Base-by-base conservation (phyloP, 306 rosid genomes). In the Casuarina cunninghamiana region DNA sequence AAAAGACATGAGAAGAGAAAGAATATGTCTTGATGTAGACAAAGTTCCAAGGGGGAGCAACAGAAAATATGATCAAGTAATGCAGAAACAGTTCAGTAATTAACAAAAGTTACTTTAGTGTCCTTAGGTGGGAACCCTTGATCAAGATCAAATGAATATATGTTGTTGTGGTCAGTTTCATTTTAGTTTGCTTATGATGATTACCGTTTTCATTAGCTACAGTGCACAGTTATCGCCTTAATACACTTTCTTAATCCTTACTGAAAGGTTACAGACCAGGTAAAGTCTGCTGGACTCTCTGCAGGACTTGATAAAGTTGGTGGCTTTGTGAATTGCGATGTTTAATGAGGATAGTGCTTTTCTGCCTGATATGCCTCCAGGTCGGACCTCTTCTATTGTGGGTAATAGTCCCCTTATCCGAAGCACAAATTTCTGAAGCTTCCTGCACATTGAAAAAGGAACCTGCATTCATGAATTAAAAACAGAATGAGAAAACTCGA, bases 281-380 rank as follows among this genome's bases (percentile, higher is more conserved):
- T 94, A 90, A 82, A 94, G 93, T 88, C 84, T 88, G 82, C 97
- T 94, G 44, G 90, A 89, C 19, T 92, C 91, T 26, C 86, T 54
- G 75, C 97, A 94, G 74, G 80, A 13, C 71, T 83, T 89, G 74
- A 90, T 88, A 43, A 90, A 78, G 26, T 77, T 78, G 74, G 81
- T 87, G 82, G 93, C 93, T 77, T 83, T 90, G n/a, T 87, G 84
- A 60, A 89, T 75, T 62, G 89, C 87, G 4, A 2, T 10, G 66
- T 10, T 92, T 42, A 94, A 85, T 76, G 57, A 63, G 81, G 90
- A 84, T 10, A 94, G 84, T 32, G 96, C 86, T 78, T 83, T 82
- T 75, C 88, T 83, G 70, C 98, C 98, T 37, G 89, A 84, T 21
- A 93, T 75, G 74, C 90, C 83, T 68, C 90, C 81, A 78, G 98